These are phyloP conservation scores for Aspergillus vadensis DNA, from an alignment of 2,329 filamentous ascomycete species.

Conservation along the genomic window DNA sequence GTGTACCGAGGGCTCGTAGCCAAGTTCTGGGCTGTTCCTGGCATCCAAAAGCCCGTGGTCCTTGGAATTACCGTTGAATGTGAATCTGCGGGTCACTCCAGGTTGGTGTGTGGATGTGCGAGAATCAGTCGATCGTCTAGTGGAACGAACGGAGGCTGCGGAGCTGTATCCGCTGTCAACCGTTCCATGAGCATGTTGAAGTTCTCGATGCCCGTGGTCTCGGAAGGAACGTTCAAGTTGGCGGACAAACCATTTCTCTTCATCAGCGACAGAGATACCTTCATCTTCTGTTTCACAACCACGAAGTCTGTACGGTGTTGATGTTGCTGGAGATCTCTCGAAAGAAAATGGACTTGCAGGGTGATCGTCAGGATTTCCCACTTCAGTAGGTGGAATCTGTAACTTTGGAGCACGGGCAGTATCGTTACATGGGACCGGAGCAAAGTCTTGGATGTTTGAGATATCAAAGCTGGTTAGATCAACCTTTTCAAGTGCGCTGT, in stretches of 20 bases:
- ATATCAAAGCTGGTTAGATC: not conserved
- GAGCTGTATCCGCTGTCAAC: constrained; percentile 45
- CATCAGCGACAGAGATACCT: constrained; percentile 21
- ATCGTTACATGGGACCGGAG: not conserved
- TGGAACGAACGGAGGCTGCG: constrained; percentile 35
- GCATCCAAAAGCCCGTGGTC: constrained; percentile 9
- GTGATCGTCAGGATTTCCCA: constrained; percentile 26
- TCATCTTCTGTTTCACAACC: constrained; percentile 22
- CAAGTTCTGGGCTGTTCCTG: not conserved
- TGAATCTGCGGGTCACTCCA: constrained; percentile 17
- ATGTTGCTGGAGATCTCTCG: constrained; percentile 33
- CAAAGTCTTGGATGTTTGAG: not conserved
- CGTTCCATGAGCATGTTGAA: constrained; percentile 31
- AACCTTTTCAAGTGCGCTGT: not conserved
- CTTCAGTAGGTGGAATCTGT: constrained; percentile 23
- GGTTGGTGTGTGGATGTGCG: constrained; percentile 22
- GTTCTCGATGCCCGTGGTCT: constrained; percentile 18
- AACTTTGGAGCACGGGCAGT: constrained; percentile 13
- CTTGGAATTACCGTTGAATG: constrained; percentile 18
- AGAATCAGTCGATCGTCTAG: constrained; percentile 31
- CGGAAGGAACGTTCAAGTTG: constrained; percentile 16
- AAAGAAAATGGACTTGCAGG: constrained; percentile 39
- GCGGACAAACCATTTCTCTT: constrained; percentile 17
- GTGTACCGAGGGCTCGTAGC: constrained; percentile 17
- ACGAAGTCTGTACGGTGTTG: constrained; percentile 16